These are phyloP conservation scores for Cryphonectria naterciae DNA, from an alignment of 2,329 filamentous ascomycete genomes.

Conservation along the genomic window DNA sequence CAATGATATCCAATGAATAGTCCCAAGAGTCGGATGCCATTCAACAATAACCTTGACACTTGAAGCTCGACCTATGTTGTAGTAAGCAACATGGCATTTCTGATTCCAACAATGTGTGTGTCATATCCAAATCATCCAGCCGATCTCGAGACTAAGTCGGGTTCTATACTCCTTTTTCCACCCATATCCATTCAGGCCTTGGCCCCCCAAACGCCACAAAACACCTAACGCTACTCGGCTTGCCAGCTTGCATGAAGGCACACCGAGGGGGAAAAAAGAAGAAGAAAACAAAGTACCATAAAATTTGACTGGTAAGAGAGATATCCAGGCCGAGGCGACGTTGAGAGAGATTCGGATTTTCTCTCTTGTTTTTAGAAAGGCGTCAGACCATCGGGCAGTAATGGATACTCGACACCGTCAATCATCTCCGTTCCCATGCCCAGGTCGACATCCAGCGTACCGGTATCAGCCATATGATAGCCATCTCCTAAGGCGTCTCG, in stretches of 20 bases:
- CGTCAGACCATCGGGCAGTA: constrained; percentile 41
- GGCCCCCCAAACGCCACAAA: constrained; percentile 9
- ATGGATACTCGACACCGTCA: constrained; percentile 46
- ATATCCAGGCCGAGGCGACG: not conserved
- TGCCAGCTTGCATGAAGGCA: not conserved
- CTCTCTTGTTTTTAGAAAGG: constrained; percentile 37
- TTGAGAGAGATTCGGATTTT: no score
- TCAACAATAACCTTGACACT: no score
- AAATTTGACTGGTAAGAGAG: not conserved
- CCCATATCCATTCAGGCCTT: not conserved
- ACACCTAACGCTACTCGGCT: constrained; percentile 12
- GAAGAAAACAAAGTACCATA: not conserved
- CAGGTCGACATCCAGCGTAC: constrained; percentile 33
- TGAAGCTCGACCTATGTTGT: not conserved
- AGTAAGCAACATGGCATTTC: not conserved
- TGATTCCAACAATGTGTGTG: not conserved
- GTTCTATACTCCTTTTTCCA: not conserved
- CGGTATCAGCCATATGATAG: constrained; percentile 29
- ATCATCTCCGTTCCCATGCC: constrained; percentile 46
- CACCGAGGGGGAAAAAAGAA: not conserved
- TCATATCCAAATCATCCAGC: not conserved
- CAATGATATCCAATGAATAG: not conserved
- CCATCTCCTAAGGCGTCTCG: constrained; percentile 35
- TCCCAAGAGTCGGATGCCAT: no score
- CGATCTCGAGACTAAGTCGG: not conserved